A percentile compares a stretch with the other conserved stretches of the same genome.
These are phyloP conservation scores for Macaranga tanarius DNA, from an alignment of 441 rosid genomes.

Conservation along the genomic window DNA sequence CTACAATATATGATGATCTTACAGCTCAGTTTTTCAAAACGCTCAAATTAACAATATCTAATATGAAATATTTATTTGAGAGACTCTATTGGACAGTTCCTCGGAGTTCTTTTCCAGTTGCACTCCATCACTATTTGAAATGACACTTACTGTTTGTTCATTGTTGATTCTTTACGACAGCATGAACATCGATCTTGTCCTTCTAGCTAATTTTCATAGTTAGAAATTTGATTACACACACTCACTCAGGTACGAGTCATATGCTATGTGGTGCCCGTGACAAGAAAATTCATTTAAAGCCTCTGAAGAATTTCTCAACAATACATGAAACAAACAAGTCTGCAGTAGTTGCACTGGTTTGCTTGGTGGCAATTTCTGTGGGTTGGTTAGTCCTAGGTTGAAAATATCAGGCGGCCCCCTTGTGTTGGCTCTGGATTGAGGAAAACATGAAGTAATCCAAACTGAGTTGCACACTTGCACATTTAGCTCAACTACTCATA, in stretches of 20 bases:
- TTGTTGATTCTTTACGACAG: not conserved
- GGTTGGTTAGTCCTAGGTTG: not conserved
- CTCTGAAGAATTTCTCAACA: not conserved
- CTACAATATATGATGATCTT: not conserved
- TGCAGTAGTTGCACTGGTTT: not conserved
- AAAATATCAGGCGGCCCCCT: not conserved
- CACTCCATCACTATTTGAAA: constrained; percentile 2
- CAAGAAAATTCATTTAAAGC: not conserved
- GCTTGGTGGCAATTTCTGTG: not conserved
- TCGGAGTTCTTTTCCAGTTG: not conserved
- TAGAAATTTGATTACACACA: not conserved
- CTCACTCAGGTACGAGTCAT: not conserved
- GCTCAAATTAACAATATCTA: not conserved
- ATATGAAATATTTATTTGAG: not conserved
- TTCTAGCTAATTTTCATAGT: not conserved
- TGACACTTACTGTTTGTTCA: not conserved
- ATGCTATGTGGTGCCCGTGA: not conserved
- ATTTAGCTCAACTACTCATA: not conserved
- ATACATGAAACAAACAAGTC: not conserved
- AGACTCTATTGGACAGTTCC: not conserved
- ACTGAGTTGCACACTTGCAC: not conserved
- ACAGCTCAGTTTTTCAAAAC: not conserved
- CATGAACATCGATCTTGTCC: not conserved
- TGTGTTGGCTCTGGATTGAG: not conserved
- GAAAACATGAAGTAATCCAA: not conserved